Base-by-base conservation (phyloP, 495 filamentous ascomycete species). In the Annulohypoxylon nitens region DNA sequence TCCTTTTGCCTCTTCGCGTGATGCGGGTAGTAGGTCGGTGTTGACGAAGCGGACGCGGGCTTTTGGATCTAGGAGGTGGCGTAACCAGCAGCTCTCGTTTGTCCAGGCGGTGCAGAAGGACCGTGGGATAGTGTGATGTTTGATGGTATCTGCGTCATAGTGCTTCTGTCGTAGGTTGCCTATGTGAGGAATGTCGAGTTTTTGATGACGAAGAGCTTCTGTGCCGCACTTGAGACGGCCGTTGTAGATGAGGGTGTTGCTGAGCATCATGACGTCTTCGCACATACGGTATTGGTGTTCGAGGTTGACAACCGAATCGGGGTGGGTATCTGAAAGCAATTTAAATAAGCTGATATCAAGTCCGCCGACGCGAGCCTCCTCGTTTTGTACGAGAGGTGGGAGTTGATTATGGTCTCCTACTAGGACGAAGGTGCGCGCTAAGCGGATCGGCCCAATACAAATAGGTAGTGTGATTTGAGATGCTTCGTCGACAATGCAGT, bases 241-340 rank as follows among this genome's bases (percentile, higher is more conserved):
- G 18, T 90, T 86, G 81, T 99, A 99, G 77, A 99, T 97, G 30
- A 99, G 89, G 5, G 88, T 92, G 82, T 98, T 98, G 61, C 93
- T 94, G 25, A 99, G 87, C 11, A 89, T 86, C 96, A 98, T 98
- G 61, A 99, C 92, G 34, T 98, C 95, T 54, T 94, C 91, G 75
- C 93, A 97, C 96, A 99, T 99, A 73, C 96, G 93, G 75, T 99
- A 99, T 78, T 99, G 96, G 73, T 97, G 93, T 75, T 95, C 94
- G 1, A 99, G 89, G 69, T 91, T 95, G 71, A 95, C 92, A 10
- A 98, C 94, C 1, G 94, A 93, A 23, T 87, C 78, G 0, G 96
- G 96, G 70, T 98, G 94, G 0, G 86, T 86, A 74, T 98, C 95
- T 14, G 93, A 97, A 23, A 99, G 88, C 9, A 94, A 84, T 74